phyloP scores from a whole-genome alignment of 371 early-diverging fungal species.

The Lichtheimia ornata region DNA sequence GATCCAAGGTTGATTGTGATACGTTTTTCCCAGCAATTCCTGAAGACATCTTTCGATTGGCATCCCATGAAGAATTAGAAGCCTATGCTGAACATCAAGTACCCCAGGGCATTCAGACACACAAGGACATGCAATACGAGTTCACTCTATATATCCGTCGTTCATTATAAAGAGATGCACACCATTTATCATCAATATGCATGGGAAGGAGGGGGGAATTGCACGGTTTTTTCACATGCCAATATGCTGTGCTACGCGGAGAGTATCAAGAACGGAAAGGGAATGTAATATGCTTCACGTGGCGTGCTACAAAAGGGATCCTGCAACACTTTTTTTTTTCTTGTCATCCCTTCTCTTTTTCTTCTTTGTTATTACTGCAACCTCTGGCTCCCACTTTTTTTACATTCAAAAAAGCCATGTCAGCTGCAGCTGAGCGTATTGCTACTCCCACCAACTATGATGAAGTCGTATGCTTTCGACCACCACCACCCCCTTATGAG shows the following conservation, averaged over 20 bases:
- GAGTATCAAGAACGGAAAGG: no score
- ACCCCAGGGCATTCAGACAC: constrained; percentile 47
- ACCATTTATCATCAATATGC: no score
- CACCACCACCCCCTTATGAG: constrained; percentile 44
- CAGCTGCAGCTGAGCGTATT: no score
- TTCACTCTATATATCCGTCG: constrained; percentile 39
- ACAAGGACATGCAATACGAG: constrained; percentile 47
- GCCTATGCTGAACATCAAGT: constrained; percentile 42
- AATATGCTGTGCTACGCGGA: constrained; percentile 2
- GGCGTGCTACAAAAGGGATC: not conserved
- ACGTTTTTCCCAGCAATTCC: constrained; percentile 68
- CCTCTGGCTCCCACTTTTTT: no score
- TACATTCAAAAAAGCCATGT: no score
- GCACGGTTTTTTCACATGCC: constrained; percentile 2
- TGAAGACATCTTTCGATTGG: constrained; percentile 26
- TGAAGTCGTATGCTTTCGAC: constrained; percentile 7
- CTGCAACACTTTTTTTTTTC: not conserved
- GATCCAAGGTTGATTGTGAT: constrained; percentile 58
- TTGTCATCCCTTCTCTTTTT: not conserved
- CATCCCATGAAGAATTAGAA: constrained; percentile 42
- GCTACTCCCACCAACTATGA: not conserved
- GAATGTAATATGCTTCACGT: not conserved
- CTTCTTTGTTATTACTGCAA: not conserved
- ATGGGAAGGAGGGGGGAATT: not conserved
- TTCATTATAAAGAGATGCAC: no score